phyloP scores from a whole-genome alignment of 2,329 filamentous ascomycete genomes.

The Raffaelea albimanens region DNA sequence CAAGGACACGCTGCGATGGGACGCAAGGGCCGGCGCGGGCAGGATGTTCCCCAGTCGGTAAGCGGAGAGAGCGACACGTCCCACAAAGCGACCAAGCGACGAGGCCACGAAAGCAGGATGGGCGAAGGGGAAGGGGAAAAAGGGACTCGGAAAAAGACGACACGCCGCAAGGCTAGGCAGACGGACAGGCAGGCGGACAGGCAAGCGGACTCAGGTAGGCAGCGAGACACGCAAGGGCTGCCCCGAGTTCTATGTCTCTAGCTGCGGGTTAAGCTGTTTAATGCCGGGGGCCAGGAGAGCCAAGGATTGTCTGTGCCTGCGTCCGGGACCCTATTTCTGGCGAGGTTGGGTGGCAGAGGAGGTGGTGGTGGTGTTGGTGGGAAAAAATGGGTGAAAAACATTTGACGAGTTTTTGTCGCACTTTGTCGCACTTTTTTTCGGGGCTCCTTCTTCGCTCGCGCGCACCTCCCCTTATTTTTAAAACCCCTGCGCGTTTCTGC shows the following conservation, averaged over 20 bases:
- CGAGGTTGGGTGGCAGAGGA: not conserved
- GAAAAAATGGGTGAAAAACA: not conserved
- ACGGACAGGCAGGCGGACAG: too few relatives aligned
- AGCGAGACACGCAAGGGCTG: too few relatives aligned
- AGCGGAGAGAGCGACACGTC: not conserved
- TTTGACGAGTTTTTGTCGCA: slow-evolving; percentile 20
- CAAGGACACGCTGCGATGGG: too few relatives aligned
- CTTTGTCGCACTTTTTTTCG: slow-evolving; percentile 17
- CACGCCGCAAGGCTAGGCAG: not conserved
- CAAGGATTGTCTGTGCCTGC: too few relatives aligned
- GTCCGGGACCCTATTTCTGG: not conserved
- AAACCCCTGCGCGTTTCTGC: too few relatives aligned
- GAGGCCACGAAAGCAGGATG: not conserved
- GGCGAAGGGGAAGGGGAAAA: not conserved
- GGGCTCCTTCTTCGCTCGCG: too few relatives aligned
- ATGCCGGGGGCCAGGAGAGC: too few relatives aligned
- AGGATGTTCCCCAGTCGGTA: not conserved
- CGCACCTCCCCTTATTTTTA: too few relatives aligned
- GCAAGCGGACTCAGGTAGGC: too few relatives aligned
- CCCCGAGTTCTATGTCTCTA: too few relatives aligned
- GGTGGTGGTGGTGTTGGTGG: not conserved
- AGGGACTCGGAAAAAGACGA: too few relatives aligned
- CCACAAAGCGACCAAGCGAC: not conserved
- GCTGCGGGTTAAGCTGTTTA: too few relatives aligned
- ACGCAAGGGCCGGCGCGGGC: slow-evolving; percentile 3